Base-by-base conservation (phyloP, 140 eudicot species). In the Erigeron philadelphicus region DNA sequence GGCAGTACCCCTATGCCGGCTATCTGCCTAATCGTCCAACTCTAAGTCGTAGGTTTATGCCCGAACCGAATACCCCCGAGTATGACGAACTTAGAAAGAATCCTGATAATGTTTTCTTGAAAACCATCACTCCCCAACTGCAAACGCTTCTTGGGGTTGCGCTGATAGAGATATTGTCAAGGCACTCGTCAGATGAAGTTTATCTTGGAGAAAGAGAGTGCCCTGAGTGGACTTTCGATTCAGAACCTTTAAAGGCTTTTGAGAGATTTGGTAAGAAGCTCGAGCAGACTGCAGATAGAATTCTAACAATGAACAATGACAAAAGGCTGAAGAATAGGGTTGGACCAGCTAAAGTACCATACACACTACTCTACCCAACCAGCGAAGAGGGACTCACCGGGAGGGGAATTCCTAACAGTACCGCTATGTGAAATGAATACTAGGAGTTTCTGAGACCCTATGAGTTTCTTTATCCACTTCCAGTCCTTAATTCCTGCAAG, bases 1-100 rank as follows among this genome's bases (percentile, higher is more conserved):
- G 95, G 21, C 90, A 86, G 71, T 89, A 82, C 72, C 83, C 88
- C 38, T 86, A 86, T 61, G 96, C 85, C 4, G 95, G 96, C 31
- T 86, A 80, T 74, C 76, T 61, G 31, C 96, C 89, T 2, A 82
- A 86, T 61, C 81, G 96, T 2, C 95, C 95, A 6, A 75, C 88
- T 19, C 17, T 80, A 47, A 84, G 88, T 66, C 83, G 95, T 13
- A 72, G 84, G 49, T 75, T 89, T 72, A 84, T 89, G 72, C 96
- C 96, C 0, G 85, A 81, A 41, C 81, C 76, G 0, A 82, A 80
- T 16, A 81, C 85, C 2, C 90, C 85, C 4, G 96, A 86, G 69
- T 84, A 79, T 43, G 84, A 82, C 4, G 90, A 89, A 55, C 84
- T 89, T 12, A 61, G 45, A 60, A 19, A 73, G 0, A 69, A 86